Evolutionary conservation across 2,329 filamentous ascomycete species (phyloP).

Genomic region (Lecanosticta acicola): DNA sequence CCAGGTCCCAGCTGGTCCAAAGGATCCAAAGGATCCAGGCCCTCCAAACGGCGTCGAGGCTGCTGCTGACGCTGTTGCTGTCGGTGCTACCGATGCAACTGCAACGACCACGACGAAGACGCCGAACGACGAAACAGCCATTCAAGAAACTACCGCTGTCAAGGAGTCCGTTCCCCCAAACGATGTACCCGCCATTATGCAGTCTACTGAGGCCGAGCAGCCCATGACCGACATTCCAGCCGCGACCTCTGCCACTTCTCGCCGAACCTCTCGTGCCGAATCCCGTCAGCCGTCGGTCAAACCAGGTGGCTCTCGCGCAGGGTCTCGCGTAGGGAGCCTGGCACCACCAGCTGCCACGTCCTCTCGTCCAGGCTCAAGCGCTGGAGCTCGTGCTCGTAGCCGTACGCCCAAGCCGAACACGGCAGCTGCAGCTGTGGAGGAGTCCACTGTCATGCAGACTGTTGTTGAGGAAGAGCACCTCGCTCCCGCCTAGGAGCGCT

Average conservation of each 20-base stretch:
- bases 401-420: slow-evolving; percentile 14
- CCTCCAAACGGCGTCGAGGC: slow-evolving; percentile 5
- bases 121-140: slow-evolving; percentile 2
- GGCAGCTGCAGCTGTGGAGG: slow-evolving; percentile 4
- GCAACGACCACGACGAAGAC: slow-evolving; percentile 1
- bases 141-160: slow-evolving; percentile 36
- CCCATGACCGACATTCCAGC: slow-evolving; percentile 13
- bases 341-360: slow-evolving; percentile 4
- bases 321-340: slow-evolving; percentile 12
- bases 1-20: slow-evolving; percentile 1
- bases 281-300: slow-evolving; percentile 5
- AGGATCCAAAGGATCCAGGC: background rate
- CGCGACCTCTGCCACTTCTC: slow-evolving; percentile 11
- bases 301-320: slow-evolving; percentile 9
- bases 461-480: slow-evolving; percentile 10
- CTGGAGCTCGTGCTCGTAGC: slow-evolving; percentile 15
- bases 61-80: background rate
- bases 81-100: slow-evolving; percentile 1
- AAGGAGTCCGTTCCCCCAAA: slow-evolving; percentile 4
- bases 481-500: too few species aligned
- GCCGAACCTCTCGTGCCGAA: slow-evolving; percentile 12
- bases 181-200: slow-evolving; percentile 6
- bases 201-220: slow-evolving; percentile 6
- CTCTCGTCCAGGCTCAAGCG: background rate
- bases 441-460: slow-evolving; percentile 6